Evolutionary conservation across 2,329 filamentous ascomycete species (phyloP).

Genomic region (Cordyceps farinosa): DNA sequence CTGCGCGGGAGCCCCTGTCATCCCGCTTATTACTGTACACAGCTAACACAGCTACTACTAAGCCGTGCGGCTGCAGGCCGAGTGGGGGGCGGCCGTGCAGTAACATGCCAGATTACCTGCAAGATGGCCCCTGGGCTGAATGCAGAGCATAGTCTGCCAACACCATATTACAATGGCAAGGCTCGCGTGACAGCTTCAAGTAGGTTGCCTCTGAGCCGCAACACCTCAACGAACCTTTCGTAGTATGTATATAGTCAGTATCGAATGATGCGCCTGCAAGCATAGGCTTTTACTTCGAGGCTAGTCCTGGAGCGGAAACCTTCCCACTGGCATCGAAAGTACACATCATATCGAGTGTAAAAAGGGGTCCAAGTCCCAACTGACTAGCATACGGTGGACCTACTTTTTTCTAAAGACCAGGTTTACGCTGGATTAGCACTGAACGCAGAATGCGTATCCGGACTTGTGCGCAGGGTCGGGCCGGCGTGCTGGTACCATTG

Average conservation of each 20-base stretch:
- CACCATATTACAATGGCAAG: background rate
- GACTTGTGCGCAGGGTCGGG: no score
- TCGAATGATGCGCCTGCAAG: background rate
- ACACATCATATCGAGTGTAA: background rate
- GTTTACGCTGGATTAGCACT: background rate
- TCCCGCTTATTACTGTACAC: background rate
- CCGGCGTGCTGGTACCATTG: background rate
- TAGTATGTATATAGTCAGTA: background rate
- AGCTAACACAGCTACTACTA: background rate
- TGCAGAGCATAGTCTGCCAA: background rate
- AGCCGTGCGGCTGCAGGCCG: conserved; percentile 2
- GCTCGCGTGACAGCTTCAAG: background rate
- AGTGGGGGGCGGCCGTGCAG: conserved; percentile 7
- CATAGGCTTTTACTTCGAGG: background rate
- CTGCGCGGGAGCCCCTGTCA: background rate
- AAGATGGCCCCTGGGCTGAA: background rate
- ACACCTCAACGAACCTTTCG: background rate
- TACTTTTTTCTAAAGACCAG: background rate
- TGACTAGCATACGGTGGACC: background rate
- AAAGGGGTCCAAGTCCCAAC: background rate
- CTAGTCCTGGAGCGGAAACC: background rate
- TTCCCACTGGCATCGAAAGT: no score
- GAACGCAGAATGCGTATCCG: background rate
- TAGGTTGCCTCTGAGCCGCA: background rate
- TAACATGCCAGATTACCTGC: background rate